Base-by-base conservation (phyloP, 768 basidiomycete species). In the Gymnopilus dilepis region DNA sequence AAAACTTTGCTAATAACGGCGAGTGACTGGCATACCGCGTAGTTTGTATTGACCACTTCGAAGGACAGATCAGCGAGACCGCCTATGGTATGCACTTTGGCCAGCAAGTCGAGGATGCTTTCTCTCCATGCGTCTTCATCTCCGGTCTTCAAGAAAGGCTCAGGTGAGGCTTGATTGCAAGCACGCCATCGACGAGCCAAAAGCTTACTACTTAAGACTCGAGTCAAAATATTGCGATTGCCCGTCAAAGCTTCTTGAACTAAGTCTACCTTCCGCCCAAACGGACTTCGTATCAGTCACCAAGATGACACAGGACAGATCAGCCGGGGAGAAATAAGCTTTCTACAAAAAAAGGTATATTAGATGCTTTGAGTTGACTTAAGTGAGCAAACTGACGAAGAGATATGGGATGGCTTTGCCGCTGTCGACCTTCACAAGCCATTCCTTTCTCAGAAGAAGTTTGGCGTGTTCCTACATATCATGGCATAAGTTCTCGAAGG, bases 231-330 rank as follows among this genome's bases (percentile, higher is more conserved):
- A 47, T 24, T 57, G 41, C 33, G 42, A 65, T 19, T 9, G 37
- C 31, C 38, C 9, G 50, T 45, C 21, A 9, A 30, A 22, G 31
- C 9, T 31, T 51, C 41, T 52, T 9, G 53, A 47, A 53, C 40
- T 38, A 53, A n/a, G 54, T 62, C 56, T 64, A 90, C 91, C 88
- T 86, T 94, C 92, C 13, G 78, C 80, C 90, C 90, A 94, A 9
- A 87, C 86, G 22, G 76, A 79, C 70, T 84, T 90, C 12, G 89
- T 92, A 73, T 93, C 91, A 11, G 92, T 91, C 54, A 91, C 70
- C 66, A 93, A 69, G 48, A 92, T 69, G 61, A 75, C 80, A 67
- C 89, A 90, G 21, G 80, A 79, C 52, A 83, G 74, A 67, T 91
- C 86, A 19, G 80, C 79, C 3, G 80, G 70, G 3, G 85, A 86